Evolutionary conservation across 2,329 filamentous ascomycete species (phyloP).

Genomic region (Aspergillus sojae): DNA sequence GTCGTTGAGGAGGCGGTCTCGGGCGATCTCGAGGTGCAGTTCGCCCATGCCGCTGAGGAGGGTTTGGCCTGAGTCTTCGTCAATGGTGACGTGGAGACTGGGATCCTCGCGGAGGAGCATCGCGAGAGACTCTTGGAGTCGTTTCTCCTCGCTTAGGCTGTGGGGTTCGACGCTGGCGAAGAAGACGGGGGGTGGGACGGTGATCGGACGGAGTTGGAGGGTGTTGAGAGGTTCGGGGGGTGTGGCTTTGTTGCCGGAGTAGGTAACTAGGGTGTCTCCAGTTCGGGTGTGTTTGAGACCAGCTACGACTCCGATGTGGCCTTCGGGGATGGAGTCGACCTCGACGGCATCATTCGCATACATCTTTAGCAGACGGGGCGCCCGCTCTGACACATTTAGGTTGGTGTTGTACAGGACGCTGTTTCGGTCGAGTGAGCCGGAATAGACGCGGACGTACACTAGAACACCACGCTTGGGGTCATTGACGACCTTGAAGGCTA

Average conservation of each 20-base stretch:
- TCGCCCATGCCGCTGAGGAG: conserved; percentile 95
- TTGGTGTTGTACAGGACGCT: conserved; percentile 84
- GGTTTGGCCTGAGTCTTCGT: conserved; percentile 90
- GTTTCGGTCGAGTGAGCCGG: conserved; percentile 75
- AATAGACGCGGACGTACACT: conserved; percentile 90
- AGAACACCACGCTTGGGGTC: conserved; percentile 83
- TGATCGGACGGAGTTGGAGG: conserved; percentile 82
- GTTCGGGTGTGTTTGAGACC: conserved; percentile 91
- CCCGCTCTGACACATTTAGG: conserved; percentile 74
- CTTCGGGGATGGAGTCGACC: conserved; percentile 75
- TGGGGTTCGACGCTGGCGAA: conserved; percentile 91
- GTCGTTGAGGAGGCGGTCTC: conserved; percentile 83
- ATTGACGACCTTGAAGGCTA: conserved; percentile 92
- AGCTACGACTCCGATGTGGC: conserved; percentile 91
- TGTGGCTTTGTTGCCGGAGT: conserved; percentile 63
- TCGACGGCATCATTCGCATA: conserved; percentile 87
- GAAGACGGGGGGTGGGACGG: conserved; percentile 90
- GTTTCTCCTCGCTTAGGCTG: conserved; percentile 76
- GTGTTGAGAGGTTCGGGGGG: conserved; percentile 70
- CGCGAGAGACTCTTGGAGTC: conserved; percentile 73
- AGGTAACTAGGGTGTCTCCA: conserved; percentile 85
- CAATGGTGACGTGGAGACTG: conserved; percentile 79
- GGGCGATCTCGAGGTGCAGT: conserved; percentile 89
- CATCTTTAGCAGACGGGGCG: conserved; percentile 82
- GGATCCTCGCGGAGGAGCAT: conserved; percentile 89